Conservation (phyloP, 495 filamentous ascomycete genomes). For the Xylaria longipes region DNA sequence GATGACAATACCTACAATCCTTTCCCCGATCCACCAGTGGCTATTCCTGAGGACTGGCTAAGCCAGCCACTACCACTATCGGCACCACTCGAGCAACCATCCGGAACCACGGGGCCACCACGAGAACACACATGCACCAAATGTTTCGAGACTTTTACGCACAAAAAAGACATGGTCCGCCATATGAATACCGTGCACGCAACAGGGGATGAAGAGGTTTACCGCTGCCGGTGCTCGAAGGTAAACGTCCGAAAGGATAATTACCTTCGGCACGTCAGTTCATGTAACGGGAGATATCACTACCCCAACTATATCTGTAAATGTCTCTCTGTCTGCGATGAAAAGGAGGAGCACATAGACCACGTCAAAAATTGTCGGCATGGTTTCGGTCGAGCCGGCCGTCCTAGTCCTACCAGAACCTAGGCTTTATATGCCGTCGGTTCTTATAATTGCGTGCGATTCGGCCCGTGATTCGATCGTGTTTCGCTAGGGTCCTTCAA, state of each 20-base stretch:
- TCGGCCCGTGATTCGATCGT: too few species aligned
- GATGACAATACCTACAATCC: too few species aligned
- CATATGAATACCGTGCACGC: neutral
- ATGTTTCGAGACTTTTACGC: neutral
- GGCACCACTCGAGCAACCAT: neutral
- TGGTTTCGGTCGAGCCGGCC: neutral
- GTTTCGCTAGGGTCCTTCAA: too few species aligned
- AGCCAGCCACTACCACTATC: neutral
- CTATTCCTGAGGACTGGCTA: neutral
- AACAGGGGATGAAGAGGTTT: neutral
- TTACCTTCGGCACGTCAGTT: neutral
- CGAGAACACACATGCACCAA: neutral
- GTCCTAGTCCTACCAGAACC: too few species aligned
- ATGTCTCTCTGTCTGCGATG: neutral
- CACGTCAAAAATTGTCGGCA: neutral
- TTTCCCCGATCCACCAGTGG: too few species aligned
- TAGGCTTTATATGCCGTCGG: neutral
- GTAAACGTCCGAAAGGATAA: neutral
- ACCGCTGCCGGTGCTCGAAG: neutral
- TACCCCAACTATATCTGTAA: neutral
- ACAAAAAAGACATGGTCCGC: neutral
- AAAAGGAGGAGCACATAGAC: neutral
- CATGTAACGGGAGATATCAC: neutral
- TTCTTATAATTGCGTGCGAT: too few species aligned
- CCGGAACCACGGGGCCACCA: neutral